Evolutionary conservation across 2,329 filamentous ascomycete species (phyloP).

Genomic region (Aaosphaeria pasadenensis): DNA sequence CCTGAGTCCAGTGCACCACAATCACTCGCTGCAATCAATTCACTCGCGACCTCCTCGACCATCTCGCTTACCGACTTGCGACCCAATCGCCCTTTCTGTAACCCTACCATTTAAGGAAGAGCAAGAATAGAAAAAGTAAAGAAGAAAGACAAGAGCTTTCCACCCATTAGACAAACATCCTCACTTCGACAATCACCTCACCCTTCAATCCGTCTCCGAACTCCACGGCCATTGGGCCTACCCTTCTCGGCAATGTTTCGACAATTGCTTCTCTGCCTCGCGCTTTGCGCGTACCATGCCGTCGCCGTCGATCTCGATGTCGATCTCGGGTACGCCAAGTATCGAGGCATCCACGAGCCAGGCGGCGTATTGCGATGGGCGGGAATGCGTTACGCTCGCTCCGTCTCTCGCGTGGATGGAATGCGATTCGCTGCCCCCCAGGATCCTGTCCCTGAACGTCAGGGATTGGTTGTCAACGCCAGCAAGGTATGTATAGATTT

Average conservation of each 20-base stretch:
- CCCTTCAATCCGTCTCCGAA: not conserved
- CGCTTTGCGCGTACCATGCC: conserved; percentile 19
- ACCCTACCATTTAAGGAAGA: no score
- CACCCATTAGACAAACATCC: not conserved
- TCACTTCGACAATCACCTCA: not conserved
- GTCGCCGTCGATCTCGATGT: conserved; percentile 46
- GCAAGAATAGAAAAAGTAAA: no score
- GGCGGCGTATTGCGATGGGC: conserved; percentile 69
- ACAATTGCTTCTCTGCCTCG: conserved; percentile 4
- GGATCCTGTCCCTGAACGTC: conserved; percentile 51
- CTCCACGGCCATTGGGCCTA: no score
- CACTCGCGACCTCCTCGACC: no score
- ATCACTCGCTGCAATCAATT: no score
- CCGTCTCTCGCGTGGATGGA: conserved; percentile 26
- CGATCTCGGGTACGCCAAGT: conserved; percentile 65
- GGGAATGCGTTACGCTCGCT: conserved; percentile 66
- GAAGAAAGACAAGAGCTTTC: not conserved
- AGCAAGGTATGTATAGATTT: conserved; percentile 15
- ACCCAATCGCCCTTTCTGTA: no score
- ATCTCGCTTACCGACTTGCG: no score
- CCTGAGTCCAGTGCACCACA: no score
- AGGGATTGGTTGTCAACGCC: conserved; percentile 50
- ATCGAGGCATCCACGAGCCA: conserved; percentile 54
- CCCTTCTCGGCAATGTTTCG: not conserved
- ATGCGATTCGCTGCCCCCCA: conserved; percentile 63